A percentile compares a stretch with the other conserved stretches of the same genome.
These are phyloP conservation scores for Acanthamoeba healyi DNA, from an alignment of 208 protist species.

Conservation along the genomic window DNA sequence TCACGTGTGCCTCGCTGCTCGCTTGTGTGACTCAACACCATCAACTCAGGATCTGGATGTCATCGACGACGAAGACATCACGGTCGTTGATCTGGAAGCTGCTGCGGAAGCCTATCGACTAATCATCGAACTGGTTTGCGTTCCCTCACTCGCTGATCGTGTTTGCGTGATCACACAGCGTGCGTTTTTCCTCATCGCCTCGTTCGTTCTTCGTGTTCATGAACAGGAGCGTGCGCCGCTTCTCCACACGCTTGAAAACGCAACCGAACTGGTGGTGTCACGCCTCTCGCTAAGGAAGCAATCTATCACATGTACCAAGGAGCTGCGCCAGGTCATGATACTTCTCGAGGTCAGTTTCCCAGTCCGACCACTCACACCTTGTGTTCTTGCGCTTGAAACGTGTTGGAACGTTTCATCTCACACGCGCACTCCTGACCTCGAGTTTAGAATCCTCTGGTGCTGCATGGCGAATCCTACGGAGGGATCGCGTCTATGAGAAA, in stretches of 20 bases:
- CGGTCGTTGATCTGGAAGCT: neutral
- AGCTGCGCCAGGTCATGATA: constrained; percentile 52
- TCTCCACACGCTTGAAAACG: constrained; percentile 63
- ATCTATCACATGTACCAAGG: neutral
- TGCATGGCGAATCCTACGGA: constrained; percentile 7
- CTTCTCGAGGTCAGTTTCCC: constrained; percentile 50
- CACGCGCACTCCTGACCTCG: neutral
- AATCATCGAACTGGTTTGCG: constrained; percentile 16
- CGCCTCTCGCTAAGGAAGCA: constrained; percentile 40
- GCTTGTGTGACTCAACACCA: neutral
- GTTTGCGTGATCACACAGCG: too few species aligned
- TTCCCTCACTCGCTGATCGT: too few species aligned
- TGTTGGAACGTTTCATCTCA: neutral
- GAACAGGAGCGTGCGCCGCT: constrained; percentile 46
- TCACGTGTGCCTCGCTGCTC: neutral
- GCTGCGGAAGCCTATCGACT: neutral
- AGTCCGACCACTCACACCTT: neutral
- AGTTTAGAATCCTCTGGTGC: constrained; percentile 31
- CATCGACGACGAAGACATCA: constrained; percentile 25
- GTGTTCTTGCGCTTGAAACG: neutral
- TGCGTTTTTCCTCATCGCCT: too few species aligned
- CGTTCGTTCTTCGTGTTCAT: neutral
- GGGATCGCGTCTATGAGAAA: constrained; percentile 3
- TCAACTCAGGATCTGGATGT: neutral
- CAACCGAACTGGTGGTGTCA: constrained; percentile 55